Conservation (phyloP, 1,139 yeast species). For the Saccharomyces pastorianus region DNA sequence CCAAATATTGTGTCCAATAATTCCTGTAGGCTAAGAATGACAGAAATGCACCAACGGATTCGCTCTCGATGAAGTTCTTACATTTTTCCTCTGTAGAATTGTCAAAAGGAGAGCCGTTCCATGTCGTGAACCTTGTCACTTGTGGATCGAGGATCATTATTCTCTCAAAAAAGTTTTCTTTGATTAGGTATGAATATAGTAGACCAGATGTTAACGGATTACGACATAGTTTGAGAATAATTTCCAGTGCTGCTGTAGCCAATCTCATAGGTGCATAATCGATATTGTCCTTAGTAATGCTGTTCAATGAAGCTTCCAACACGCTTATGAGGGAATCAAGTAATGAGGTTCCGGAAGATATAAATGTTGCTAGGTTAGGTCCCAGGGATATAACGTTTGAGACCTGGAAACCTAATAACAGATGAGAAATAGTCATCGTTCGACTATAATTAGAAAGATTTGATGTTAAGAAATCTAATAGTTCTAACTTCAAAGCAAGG, state of each 20-base stretch:
- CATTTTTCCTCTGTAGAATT: conserved; percentile 32
- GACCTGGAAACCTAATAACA: conserved; percentile 62
- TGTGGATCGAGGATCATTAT: conserved; percentile 50
- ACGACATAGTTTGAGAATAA: conserved; percentile 52
- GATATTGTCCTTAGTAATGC: conserved; percentile 38
- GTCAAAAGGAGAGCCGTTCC: conserved; percentile 45
- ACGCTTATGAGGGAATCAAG: conserved; percentile 46
- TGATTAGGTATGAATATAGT: conserved; percentile 48
- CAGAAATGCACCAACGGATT: conserved; percentile 47
- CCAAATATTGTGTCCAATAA: conserved; percentile 53
- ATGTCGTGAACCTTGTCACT: conserved; percentile 39
- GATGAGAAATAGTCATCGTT: conserved; percentile 54
- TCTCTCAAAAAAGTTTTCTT: conserved; percentile 43
- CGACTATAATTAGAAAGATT: conserved; percentile 40
- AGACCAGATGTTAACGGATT: conserved; percentile 46
- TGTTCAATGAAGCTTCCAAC: conserved; percentile 41
- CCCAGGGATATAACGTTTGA: conserved; percentile 40
- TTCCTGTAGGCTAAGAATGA: conserved; percentile 59
- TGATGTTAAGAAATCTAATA: conserved; percentile 50
- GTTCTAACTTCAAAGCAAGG: conserved; percentile 45
- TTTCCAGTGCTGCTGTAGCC: conserved; percentile 50
- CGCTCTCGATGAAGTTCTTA: conserved; percentile 31
- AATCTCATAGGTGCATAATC: conserved; percentile 50
- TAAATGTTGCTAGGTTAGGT: conserved; percentile 39
- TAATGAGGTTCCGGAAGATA: conserved; percentile 46